Conservation (phyloP, 2,329 filamentous ascomycete genomes). For the Pseudopithomyces chartarum region DNA sequence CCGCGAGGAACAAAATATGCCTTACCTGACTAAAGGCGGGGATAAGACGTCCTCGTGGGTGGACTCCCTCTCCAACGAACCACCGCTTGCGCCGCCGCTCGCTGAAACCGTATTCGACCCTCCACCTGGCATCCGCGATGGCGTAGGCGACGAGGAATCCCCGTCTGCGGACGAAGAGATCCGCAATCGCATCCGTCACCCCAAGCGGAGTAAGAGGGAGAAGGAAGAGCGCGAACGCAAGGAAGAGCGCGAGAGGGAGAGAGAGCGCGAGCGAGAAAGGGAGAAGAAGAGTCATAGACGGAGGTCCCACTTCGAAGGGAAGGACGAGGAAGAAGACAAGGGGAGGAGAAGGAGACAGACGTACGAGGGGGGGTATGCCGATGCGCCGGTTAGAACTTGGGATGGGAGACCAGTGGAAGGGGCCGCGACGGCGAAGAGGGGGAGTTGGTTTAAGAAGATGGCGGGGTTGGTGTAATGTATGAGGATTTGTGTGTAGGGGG, state of each 20-base stretch:
- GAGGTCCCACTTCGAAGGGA: slow-evolving; percentile 30
- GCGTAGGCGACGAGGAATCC: slow-evolving; percentile 38
- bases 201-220: slow-evolving; percentile 38
- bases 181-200: slow-evolving; percentile 35
- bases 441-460: slow-evolving; percentile 56
- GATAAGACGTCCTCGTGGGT: slow-evolving; percentile 59
- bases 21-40: slow-evolving; percentile 44
- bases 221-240: slow-evolving; percentile 33
- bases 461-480: slow-evolving; percentile 20
- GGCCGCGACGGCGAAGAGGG: slow-evolving; percentile 42
- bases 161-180: slow-evolving; percentile 47
- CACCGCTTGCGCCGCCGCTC: slow-evolving; percentile 52
- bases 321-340: slow-evolving; percentile 24
- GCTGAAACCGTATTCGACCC: slow-evolving; percentile 54
- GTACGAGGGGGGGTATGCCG: slow-evolving; percentile 38
- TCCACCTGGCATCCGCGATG: slow-evolving; percentile 29
- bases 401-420: slow-evolving; percentile 46
- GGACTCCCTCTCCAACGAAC: slow-evolving; percentile 51
- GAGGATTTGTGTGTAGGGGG: too few species aligned
- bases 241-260: slow-evolving; percentile 28
- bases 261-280: slow-evolving; percentile 23
- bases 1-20: slow-evolving; percentile 34
- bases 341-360: slow-evolving; percentile 36
- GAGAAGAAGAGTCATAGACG: slow-evolving; percentile 35
- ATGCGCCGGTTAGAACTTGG: slow-evolving; percentile 43